Evolutionary conservation across 306 rosid species (phyloP).

Genomic region (Argentina anserina): DNA sequence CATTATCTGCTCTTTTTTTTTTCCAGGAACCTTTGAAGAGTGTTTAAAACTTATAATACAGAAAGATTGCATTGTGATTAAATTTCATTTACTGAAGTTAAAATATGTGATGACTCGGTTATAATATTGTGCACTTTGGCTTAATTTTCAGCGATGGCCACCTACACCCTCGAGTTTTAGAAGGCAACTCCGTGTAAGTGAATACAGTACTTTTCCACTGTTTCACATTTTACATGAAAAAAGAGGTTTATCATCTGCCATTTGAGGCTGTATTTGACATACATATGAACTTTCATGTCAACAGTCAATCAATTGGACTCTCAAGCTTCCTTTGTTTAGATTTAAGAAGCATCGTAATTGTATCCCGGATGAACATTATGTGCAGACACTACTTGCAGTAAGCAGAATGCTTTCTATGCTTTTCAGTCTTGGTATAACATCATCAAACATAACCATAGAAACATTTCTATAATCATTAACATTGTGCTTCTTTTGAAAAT

Average conservation of each 20-base stretch:
- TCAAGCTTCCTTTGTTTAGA: not conserved
- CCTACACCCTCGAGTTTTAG: not conserved
- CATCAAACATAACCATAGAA: not conserved
- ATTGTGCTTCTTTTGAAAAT: not conserved
- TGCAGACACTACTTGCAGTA: constrained; percentile 12
- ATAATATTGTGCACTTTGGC: not conserved
- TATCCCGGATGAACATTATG: constrained; percentile 17
- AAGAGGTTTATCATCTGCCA: not conserved
- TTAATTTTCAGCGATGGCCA: constrained; percentile 25
- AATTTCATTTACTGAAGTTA: not conserved
- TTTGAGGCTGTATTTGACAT: not conserved
- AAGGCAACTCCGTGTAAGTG: constrained; percentile 20
- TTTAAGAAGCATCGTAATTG: not conserved
- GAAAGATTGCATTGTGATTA: not conserved
- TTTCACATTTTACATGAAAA: not conserved
- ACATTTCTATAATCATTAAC: not conserved
- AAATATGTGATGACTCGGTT: too few relatives aligned
- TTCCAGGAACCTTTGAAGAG: not conserved
- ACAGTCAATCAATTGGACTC: not conserved
- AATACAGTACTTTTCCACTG: too few relatives aligned
- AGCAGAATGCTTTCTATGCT: not conserved
- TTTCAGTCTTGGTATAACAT: not conserved
- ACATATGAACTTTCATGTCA: not conserved
- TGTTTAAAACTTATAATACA: not conserved
- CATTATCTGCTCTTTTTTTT: not conserved